Base-by-base conservation (phyloP, 345 rosid species). In the Salix caprea region DNA sequence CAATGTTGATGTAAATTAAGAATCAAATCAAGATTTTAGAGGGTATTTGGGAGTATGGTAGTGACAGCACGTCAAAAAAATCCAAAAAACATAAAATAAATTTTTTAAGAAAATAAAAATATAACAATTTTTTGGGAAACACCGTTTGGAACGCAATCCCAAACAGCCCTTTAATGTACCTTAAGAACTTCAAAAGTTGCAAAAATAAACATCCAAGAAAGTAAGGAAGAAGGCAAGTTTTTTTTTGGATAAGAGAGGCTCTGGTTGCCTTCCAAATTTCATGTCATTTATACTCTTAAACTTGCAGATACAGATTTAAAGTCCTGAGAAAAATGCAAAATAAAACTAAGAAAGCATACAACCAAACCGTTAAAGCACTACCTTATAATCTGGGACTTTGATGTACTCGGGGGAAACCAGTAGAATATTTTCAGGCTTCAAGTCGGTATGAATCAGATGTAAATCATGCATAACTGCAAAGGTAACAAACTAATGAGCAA, bases 401-500 rank as follows among this genome's bases (percentile, higher is more conserved):
- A 92, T 80, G 81, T 83, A 89, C 39, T 92, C 97, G 37, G 93
- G 72, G n/a, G 97, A 90, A 42, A 89, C 91, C 42, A 92, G 83
- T 75, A 92, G 91, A 81, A 90, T 87, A 80, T 92, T 92, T 83
- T 92, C 94, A 37, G 97, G 97, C 90, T 92, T 92, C 89, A 92
- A 71, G 84, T 90, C 94, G 1, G 97, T 92, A 84, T 92, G 94
- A 74, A 92, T 89, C 58, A 90, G 82, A 72, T 79, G 88, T n/a
- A 92, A 84, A 21, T 92, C 94, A 73, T 90, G 93, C 94, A 92
- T 85, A 79, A 90, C 94, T 92, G 93, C 90, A 84, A 78, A 61
- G 46, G 74, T 2, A 50, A 61, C 39, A 39, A 67, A 68, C 23
- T 18, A 67, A 76, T 76, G 12, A 81, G 68, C 56, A 36, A 65